These are phyloP conservation scores for Lophiotrema nucula DNA, from an alignment of 495 filamentous ascomycete genomes.

Conservation along the genomic window DNA sequence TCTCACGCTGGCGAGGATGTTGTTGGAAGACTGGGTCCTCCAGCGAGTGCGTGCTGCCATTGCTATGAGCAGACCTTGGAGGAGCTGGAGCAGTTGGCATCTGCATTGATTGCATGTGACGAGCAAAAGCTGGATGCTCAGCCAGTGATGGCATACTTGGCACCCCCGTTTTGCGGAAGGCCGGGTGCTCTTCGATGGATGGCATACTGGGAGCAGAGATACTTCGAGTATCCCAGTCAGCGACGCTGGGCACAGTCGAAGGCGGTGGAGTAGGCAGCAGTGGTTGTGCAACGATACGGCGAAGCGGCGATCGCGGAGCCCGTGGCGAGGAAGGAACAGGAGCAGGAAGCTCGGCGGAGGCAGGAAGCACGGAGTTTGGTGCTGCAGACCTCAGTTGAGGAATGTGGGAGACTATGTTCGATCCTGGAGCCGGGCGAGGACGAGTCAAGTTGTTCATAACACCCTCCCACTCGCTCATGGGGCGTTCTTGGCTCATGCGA, in stretches of 20 bases:
- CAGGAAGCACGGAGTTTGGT: not conserved
- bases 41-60: not conserved
- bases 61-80: not conserved
- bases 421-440: slow-evolving; percentile 1
- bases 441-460: slow-evolving; percentile 27
- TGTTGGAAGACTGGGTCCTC: slow-evolving; percentile 31
- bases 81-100: not conserved
- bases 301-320: slow-evolving; percentile 2
- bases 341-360: slow-evolving; percentile 11
- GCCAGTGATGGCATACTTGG: slow-evolving; percentile 13
- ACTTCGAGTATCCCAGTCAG: slow-evolving; percentile 10
- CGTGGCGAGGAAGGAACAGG: not conserved
- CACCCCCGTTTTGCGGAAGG: slow-evolving; percentile 1
- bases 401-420: slow-evolving; percentile 26
- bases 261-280: slow-evolving; percentile 26
- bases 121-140: slow-evolving; percentile 11
- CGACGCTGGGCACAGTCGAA: slow-evolving; percentile 10
- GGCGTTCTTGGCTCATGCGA: slow-evolving; percentile 37
- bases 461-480: slow-evolving; percentile 40
- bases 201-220: slow-evolving; percentile 28
- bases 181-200: slow-evolving; percentile 23
- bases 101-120: not conserved
- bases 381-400: slow-evolving; percentile 11
- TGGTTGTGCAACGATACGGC: slow-evolving; percentile 16
- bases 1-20: slow-evolving; percentile 25